Evolutionary conservation across 257 asterid genomes (phyloP), one percentile per base, ranked within the genome.

Genomic region (Rubia yunnanensis): DNA sequence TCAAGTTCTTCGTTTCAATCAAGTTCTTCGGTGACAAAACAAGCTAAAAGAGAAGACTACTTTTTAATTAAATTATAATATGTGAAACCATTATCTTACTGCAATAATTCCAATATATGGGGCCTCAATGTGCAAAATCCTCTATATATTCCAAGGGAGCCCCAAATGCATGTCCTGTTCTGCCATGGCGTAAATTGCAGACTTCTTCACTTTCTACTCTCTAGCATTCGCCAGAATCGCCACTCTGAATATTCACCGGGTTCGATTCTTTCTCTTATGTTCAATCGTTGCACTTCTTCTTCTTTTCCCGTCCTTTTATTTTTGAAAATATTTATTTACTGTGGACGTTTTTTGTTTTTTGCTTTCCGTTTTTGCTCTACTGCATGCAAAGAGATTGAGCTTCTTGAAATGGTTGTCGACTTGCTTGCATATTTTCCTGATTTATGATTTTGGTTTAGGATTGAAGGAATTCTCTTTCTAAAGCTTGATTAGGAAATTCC

Each of bases 151-250:
- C 59, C 26, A n/a, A 22, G 26, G 56, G 62, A 54, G 38, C 2
- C 63, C 54, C 26, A n/a, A 56, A 15, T 36, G 65, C 72, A 56
- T 67, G 57, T 38, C 53, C 3, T 30, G 28, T 32, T 30, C 46
- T n/a, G 38, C 46, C 17, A 60, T 36, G 7, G 30, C 48, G 28
- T 60, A 5, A 9, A 60, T 2, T 18, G 64, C 48, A 59, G 24
- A 59, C 4, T 27, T 56, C 22, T 26, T 14, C 23, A 15, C 36
- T 60, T 34, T 60, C 46, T 6, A 15, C 61, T 2, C 18, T 23
- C 32, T 54, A n/a, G n/a, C n/a, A n/a, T n/a, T n/a, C n/a, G n/a
- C n/a, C n/a, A n/a, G n/a, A n/a, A n/a, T n/a, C n/a, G n/a, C n/a
- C n/a, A n/a, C n/a, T 38, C 48, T 11, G 48, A 4, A 15, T 15